Evolutionary conservation across 805 yeast genomes (phyloP).

Genomic region (Brettanomyces nanus): DNA sequence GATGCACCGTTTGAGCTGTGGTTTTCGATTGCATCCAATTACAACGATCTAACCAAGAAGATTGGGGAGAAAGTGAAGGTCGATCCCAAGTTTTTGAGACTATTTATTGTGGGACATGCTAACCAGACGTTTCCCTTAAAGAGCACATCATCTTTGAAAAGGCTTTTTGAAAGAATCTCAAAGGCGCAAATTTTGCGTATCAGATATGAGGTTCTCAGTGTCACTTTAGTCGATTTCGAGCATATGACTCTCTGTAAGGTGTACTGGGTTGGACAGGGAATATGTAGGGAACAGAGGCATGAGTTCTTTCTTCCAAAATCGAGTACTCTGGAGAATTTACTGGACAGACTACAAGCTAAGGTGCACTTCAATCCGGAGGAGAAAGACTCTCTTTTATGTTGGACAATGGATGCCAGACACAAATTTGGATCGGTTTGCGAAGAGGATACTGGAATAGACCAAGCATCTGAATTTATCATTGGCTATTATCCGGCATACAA

Average conservation of each 20-base stretch:
- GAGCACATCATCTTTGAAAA: conserved; percentile 27
- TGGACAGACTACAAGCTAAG: conserved; percentile 48
- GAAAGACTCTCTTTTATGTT: conserved; percentile 40
- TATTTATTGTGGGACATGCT: conserved; percentile 51
- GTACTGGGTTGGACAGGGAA: conserved; percentile 65
- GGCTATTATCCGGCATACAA: conserved; percentile 34
- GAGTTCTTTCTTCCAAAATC: conserved; percentile 64
- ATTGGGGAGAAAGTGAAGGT: conserved; percentile 47
- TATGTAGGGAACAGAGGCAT: conserved; percentile 58
- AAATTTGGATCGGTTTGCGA: conserved; percentile 25
- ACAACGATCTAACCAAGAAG: conserved; percentile 50
- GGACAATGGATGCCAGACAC: conserved; percentile 39
- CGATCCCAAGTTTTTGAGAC: conserved; percentile 54
- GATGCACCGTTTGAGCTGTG: conserved; percentile 43
- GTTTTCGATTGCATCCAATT: conserved; percentile 55
- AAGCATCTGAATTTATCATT: conserved; percentile 38
- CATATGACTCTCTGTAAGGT: conserved; percentile 58
- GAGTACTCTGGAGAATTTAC: conserved; percentile 45
- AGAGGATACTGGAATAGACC: conserved; percentile 29
- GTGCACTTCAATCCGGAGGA: conserved; percentile 42
- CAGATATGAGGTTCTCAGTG: conserved; percentile 69
- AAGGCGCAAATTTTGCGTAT: conserved; percentile 38
- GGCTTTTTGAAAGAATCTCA: conserved; percentile 35
- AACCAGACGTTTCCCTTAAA: conserved; percentile 46
- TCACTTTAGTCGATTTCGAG: conserved; percentile 72